These are phyloP conservation scores for Taiozyma onychis DNA, from an alignment of 1,139 yeast genomes.

Conservation along the genomic window DNA sequence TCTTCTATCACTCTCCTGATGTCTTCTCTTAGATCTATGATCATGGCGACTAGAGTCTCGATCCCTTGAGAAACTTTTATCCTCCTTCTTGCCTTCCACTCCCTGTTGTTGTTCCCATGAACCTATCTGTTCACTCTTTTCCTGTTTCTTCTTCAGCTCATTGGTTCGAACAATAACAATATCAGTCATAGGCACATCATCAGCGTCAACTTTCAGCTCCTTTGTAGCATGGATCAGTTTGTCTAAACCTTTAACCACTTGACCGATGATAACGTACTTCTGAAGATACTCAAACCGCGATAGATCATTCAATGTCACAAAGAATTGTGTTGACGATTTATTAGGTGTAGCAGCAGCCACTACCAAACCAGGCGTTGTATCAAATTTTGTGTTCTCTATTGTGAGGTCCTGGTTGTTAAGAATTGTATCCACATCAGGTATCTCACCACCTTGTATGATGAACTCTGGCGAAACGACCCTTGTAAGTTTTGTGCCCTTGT, in stretches of 20 bases:
- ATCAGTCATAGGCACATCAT: neutral
- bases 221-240: neutral
- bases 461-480: constrained; percentile 4
- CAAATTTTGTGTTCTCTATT: neutral
- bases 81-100: neutral
- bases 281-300: neutral
- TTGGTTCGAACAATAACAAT: neutral
- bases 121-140: neutral
- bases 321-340: neutral
- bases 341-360: neutral
- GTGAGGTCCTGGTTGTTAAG: neutral
- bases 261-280: neutral
- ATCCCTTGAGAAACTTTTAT: neutral
- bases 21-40: neutral
- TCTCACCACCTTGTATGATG: constrained; percentile 3
- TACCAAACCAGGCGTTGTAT: neutral
- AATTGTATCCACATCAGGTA: neutral
- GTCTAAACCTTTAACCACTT: neutral
- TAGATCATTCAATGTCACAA: constrained; percentile 2
- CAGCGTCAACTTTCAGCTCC: neutral
- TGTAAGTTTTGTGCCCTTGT: neutral
- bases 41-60: neutral
- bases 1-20: neutral
- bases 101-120: too few species aligned
- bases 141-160: neutral